These are phyloP conservation scores for Beta lomatogona DNA, from an alignment of 179 eudicot species.

Conservation along the genomic window DNA sequence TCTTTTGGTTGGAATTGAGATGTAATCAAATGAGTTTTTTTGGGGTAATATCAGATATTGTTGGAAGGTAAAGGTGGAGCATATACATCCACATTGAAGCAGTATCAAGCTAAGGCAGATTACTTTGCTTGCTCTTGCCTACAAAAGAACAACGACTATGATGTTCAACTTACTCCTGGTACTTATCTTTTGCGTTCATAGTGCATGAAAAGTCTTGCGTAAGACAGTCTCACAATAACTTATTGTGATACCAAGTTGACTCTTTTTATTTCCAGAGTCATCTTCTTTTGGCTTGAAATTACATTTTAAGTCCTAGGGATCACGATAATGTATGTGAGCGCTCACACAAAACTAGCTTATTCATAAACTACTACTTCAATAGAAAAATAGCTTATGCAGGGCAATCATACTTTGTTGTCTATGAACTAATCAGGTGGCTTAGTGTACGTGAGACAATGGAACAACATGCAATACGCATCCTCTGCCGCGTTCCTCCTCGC, in stretches of 20 bases:
- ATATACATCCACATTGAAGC: conserved; percentile 58
- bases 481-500: conserved; percentile 60
- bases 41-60: conserved; percentile 42
- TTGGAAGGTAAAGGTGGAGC: conserved; percentile 64
- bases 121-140: conserved; percentile 76
- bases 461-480: conserved; percentile 85
- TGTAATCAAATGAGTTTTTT: neutral
- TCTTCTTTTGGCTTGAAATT: too few species aligned
- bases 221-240: too few species aligned
- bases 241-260: too few species aligned
- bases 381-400: neutral
- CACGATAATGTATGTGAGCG: too few species aligned
- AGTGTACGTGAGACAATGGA: conserved; percentile 58
- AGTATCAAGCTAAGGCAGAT: conserved; percentile 88
- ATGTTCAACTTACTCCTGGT: conserved; percentile 80
- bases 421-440: conserved; percentile 48
- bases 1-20: neutral
- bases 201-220: too few species aligned
- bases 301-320: too few species aligned
- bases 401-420: neutral
- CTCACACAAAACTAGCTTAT: too few species aligned
- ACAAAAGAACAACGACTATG: conserved; percentile 80
- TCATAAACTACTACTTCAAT: neutral
- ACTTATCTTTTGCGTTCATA: conserved; percentile 13
- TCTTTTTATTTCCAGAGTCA: too few species aligned